A percentile compares a stretch with the other conserved stretches of the same genome.
Evolutionary conservation across 176 grass and related monocot species (phyloP).

Genomic region (Triticum monococcum): DNA sequence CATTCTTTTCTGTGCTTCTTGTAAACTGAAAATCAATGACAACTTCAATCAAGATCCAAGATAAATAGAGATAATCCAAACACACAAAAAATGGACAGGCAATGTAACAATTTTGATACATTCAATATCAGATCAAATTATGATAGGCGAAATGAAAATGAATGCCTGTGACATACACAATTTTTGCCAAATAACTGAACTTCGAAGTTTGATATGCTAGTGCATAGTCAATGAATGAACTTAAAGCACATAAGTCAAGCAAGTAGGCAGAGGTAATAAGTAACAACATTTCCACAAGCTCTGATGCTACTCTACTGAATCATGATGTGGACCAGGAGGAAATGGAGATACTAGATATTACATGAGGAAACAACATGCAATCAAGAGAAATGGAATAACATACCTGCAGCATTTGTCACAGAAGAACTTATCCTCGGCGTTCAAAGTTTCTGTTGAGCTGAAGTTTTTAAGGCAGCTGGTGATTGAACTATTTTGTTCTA

Average conservation of each 20-base stretch:
- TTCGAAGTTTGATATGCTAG: neutral
- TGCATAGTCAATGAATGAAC: neutral
- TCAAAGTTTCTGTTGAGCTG: constrained; percentile 97
- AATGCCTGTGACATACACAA: neutral
- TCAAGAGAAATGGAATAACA: neutral
- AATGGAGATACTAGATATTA: neutral
- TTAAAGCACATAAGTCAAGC: neutral
- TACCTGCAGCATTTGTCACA: constrained; percentile 99
- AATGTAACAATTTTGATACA: neutral
- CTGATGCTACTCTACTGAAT: neutral
- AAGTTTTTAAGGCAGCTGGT: constrained; percentile 99
- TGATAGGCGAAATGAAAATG: neutral
- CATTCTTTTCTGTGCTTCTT: constrained; percentile 98
- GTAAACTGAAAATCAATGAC: constrained; percentile 65
- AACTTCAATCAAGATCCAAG: neutral
- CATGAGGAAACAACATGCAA: neutral
- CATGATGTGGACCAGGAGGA: neutral
- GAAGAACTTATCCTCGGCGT: constrained; percentile 98
- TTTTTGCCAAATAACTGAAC: neutral
- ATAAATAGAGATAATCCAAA: constrained; percentile 1
- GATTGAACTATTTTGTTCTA: constrained; percentile 97
- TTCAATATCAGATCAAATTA: neutral
- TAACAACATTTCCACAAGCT: neutral
- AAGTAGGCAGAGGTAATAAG: neutral
- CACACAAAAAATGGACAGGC: neutral